Base-by-base conservation (phyloP, 208 protist species). In the Spongospora subterranea region DNA sequence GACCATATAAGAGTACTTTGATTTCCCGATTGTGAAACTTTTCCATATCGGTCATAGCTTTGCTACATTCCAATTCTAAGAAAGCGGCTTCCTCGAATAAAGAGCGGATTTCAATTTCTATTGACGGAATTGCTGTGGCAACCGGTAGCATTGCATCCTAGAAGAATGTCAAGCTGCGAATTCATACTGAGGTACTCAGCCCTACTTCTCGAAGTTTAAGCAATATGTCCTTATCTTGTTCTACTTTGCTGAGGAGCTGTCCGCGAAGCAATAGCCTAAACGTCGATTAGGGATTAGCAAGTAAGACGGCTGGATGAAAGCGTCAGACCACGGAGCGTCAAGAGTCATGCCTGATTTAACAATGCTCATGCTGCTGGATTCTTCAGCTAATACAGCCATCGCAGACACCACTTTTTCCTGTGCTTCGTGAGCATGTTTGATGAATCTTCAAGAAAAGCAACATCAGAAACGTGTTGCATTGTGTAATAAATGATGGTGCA, bases 21-120 rank as follows among this genome's bases (percentile, higher is more conserved):
- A 24, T 29, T 60, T 60, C 50, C 24, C 24, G 50, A 6, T 60
- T 60, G 24, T 60, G 6, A 6, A 13, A 39, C n/a, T n/a, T 82
- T 35, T 82, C 71, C 35, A 82, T 39, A 20, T 82, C 71, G 17
- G n/a, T 82, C 71, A 82, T 82, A 35, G 71, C 71, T 43, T 82
- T 82, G n/a, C n/a, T 82, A 43, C 71, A 82, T 43, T 82, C 71
- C 35, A 43, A 40, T n/a, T 82, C 71, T n/a, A 82, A 43, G 71
- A 82, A 82, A 13, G 40, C 71, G 17, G n/a, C n/a, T 43, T 82
- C 71, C n/a, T 82, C 71, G n/a, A 82, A 82, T 43, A 82, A 43
- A 20, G 71, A 82, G 6, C 71, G 71, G n/a, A 82, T 82, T 43
- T 82, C 71, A 43, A 43, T 82, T 43, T 82, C 71, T 13, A 82